Evolutionary conservation across 1,284 basidiomycete species (phyloP), one percentile per base, ranked within the genome.

Genomic region (Ceratobasidium sp.): DNA sequence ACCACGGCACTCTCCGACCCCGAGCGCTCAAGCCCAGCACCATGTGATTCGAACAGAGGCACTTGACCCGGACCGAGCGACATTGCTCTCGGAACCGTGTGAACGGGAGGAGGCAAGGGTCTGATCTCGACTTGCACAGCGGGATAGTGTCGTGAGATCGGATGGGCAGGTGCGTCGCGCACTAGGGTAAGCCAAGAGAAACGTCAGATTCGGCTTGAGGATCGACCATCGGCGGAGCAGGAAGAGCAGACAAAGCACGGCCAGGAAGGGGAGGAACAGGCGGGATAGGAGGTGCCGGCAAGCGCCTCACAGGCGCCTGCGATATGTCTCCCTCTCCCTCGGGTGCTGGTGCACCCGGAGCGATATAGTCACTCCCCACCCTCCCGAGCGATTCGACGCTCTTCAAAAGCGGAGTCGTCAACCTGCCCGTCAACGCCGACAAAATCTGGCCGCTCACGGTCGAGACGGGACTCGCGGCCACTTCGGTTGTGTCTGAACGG

Each of bases 371-470:
- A 3, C n/a, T n/a, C n/a, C n/a, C n/a, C n/a, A n/a, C n/a, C n/a
- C 50, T 14, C 39, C 62, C 12, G 6, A 65, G 34, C 30, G 62
- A 65, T 4, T 53, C 36, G 28, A 67, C 36, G 36, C 64, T 67
- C 34, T 30, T 32, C 14, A 67, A 43, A 32, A 67, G 34, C 9
- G 64, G 64, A n/a, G 50, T 67, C 9, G 64, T 18, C 1, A 67
- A 8, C 18, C 41, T 32, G 2, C 64, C 50, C 4, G 48, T 67
- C 8, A 67, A 30, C 50, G 26, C 64, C 8, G 64, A 39, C 34
- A 67, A 5, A 30, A 67, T 55, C 48, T 67, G 64, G 26, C 64
- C 64, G 50, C 64, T 67, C 3, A 67, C 39, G 16, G 64, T 67
- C 50, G 59, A 61, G 16, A n/a, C n/a, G n/a, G n/a, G n/a, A n/a